phyloP scores from a whole-genome alignment of 2,329 filamentous ascomycete genomes.

The Corynespora cassiicola region DNA sequence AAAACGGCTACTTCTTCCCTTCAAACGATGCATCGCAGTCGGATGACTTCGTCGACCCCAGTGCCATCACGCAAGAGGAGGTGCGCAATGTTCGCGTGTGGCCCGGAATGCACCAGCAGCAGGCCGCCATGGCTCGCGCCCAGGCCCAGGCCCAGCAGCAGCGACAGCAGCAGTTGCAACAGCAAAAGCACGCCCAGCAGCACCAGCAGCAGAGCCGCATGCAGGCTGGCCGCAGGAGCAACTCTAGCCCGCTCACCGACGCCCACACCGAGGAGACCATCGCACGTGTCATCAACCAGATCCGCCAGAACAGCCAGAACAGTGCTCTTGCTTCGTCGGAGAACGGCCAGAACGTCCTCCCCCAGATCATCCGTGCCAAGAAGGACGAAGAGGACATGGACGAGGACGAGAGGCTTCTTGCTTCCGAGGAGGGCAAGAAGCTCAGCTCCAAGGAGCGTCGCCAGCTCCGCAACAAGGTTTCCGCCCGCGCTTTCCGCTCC shows the following conservation, averaged over 20 bases:
- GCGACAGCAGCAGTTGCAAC: slow-evolving; percentile 59
- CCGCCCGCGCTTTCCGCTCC: slow-evolving; percentile 96
- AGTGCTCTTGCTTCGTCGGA: slow-evolving; percentile 60
- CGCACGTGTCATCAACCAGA: slow-evolving; percentile 87
- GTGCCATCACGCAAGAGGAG: slow-evolving; percentile 71
- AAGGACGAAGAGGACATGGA: slow-evolving; percentile 99
- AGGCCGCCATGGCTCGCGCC: slow-evolving; percentile 65
- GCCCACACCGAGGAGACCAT: slow-evolving; percentile 82
- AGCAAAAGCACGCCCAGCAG: slow-evolving; percentile 43
- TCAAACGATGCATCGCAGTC: slow-evolving; percentile 47
- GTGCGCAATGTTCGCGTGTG: slow-evolving; percentile 74
- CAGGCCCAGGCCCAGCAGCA: slow-evolving; percentile 39
- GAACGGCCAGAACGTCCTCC: slow-evolving; percentile 55
- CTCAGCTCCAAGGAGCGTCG: slow-evolving; percentile 97
- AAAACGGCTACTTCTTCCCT: slow-evolving; percentile 70
- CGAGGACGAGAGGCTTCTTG: slow-evolving; percentile 89
- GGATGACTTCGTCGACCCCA: slow-evolving; percentile 74
- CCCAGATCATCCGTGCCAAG: slow-evolving; percentile 75
- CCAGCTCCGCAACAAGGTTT: slow-evolving; percentile 98
- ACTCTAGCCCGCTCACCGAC: slow-evolving; percentile 50
- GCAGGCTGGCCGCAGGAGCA: slow-evolving; percentile 37
- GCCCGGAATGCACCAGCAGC: slow-evolving; percentile 91
- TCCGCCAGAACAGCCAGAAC: slow-evolving; percentile 74
- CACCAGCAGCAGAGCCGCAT: slow-evolving; percentile 41
- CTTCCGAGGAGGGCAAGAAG: slow-evolving; percentile 99